Evolutionary conservation across 2,329 filamentous ascomycete species (phyloP), one percentile per base, ranked within the genome.

Genomic region (Gaeumannomyces sp.): DNA sequence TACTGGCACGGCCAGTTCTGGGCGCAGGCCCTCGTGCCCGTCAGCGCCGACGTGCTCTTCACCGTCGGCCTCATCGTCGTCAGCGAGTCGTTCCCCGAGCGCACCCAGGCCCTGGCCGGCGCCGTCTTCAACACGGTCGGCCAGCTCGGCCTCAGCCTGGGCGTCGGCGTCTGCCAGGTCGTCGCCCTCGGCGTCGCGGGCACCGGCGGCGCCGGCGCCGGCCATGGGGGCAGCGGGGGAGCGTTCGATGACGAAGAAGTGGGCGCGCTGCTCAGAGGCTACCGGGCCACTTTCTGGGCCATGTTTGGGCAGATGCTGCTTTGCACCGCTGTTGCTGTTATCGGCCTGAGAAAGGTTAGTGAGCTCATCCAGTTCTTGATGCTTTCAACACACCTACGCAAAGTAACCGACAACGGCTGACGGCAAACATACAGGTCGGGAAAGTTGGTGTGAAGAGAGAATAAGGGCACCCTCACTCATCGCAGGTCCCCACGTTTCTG

Each of bases 41-140:
- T 83, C 4, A 76, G 74, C 13, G 72, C 67, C 25, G 79, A 83
- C 60, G 77, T 84, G 0, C 74, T 88, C 8, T 87, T 85, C 70
- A 87, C 83, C 0, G 79, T 88, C 2, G 82, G 80, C 0, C 75
- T 83, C 28, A 77, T 88, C 27, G 73, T 87, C 4, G 79, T 87
- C 10, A 79, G 80, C 0, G 80, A 83, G 19, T 79, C 77, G 3
- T 88, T 87, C 66, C 81, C 83, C 0, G 76, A 79, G n/a, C 74
- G 83, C 11, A 85, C 79, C 1, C 85, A 88, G 65, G 83, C 82
- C 0, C 74, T 89, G 0, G 85, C 84, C 0, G 86, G 85, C 0
- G 85, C 83, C 0, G 85, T 89, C 0, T 88, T 88, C 72, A 87
- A 85, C 66, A 86, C 84, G 0, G 76, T 82, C 0, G 74, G 79